Evolutionary conservation across 495 filamentous ascomycete genomes (phyloP).

Genomic region (Penicillium psychrofluorescens): DNA sequence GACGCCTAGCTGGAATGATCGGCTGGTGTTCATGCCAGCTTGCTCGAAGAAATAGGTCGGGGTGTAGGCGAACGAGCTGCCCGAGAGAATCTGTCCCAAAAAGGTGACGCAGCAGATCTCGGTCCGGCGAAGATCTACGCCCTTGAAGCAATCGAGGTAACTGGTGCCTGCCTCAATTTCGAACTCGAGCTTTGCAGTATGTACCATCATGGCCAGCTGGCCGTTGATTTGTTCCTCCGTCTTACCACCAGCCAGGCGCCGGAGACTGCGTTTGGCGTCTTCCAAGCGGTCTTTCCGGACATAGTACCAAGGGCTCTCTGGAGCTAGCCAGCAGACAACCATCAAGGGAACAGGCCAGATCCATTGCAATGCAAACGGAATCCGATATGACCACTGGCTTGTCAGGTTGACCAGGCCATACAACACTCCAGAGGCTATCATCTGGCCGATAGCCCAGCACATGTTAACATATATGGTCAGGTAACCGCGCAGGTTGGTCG

Average conservation of each 20-base stretch:
- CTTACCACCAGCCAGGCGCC: constrained; percentile 38
- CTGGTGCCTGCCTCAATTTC: constrained; percentile 49
- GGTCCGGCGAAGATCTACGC: constrained; percentile 60
- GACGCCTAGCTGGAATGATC: constrained; percentile 45
- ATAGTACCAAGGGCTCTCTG: constrained; percentile 60
- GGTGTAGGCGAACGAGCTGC: constrained; percentile 64
- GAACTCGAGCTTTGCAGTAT: constrained; percentile 54
- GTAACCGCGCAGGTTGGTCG: constrained; percentile 47
- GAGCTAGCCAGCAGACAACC: constrained; percentile 47
- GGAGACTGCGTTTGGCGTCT: constrained; percentile 33
- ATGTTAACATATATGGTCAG: constrained; percentile 56
- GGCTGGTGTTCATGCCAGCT: constrained; percentile 49
- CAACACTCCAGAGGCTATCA: constrained; percentile 48
- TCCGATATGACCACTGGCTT: constrained; percentile 41
- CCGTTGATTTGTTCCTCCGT: constrained; percentile 37
- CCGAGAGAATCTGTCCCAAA: constrained; percentile 66
- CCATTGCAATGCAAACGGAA: constrained; percentile 59
- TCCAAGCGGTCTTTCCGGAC: constrained; percentile 48
- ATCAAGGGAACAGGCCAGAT: constrained; percentile 57
- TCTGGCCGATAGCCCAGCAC: constrained; percentile 61
- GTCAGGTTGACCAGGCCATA: constrained; percentile 34
- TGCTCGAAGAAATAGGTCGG: constrained; percentile 66
- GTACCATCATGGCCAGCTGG: constrained; percentile 50
- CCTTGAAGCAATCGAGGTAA: constrained; percentile 66
- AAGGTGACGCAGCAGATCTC: constrained; percentile 64